Evolutionary conservation across 179 eudicot species (phyloP).

Genomic region (Actinidia polygama): DNA sequence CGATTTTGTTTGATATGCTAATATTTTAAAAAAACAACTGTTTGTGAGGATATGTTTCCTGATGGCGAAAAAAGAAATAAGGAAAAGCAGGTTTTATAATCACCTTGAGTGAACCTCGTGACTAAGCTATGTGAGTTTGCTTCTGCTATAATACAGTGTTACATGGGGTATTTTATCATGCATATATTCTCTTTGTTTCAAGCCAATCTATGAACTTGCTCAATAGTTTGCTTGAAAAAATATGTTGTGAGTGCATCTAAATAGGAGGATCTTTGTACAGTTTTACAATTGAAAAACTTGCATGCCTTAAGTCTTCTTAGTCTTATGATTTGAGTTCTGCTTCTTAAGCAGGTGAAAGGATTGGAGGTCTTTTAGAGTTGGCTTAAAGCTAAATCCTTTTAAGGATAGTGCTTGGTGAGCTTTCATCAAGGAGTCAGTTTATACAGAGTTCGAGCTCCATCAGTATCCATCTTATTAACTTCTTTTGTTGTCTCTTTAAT

Average conservation of each 20-base stretch:
- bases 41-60: too few species aligned
- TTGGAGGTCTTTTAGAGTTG: conserved; percentile 53
- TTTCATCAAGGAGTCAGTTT: neutral
- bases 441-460: too few species aligned
- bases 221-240: neutral
- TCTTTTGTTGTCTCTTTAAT: too few species aligned
- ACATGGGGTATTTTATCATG: neutral
- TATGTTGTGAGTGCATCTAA: neutral
- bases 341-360: conserved; percentile 48
- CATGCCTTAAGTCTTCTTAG: too few species aligned
- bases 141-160: too few species aligned
- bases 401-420: conserved; percentile 82
- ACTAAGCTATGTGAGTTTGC: too few species aligned
- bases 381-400: conserved; percentile 70
- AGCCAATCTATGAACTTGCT: neutral
- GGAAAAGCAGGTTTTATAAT: too few species aligned
- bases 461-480: too few species aligned
- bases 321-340: neutral
- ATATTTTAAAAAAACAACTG: too few species aligned
- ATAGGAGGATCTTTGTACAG: neutral
- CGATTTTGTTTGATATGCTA: too few species aligned
- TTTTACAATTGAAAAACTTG: neutral
- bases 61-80: too few species aligned
- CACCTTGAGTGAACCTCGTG: too few species aligned
- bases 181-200: neutral